phyloP scores from a whole-genome alignment of 805 yeast species.

The Nakazawaea holstii region DNA sequence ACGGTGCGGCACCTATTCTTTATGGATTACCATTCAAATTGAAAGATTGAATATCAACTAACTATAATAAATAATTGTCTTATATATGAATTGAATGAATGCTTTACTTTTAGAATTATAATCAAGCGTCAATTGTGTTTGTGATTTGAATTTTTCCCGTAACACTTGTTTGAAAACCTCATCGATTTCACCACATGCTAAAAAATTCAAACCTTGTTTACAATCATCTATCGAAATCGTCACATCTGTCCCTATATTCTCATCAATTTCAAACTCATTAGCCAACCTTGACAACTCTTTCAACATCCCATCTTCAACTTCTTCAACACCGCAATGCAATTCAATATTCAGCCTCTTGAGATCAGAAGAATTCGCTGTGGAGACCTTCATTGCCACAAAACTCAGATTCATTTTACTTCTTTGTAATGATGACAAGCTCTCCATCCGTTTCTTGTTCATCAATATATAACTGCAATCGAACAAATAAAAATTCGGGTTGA shows the following conservation, averaged over 20 bases:
- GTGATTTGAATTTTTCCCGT: not conserved
- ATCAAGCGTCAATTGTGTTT: not conserved
- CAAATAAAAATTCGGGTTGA: not conserved
- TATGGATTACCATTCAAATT: constrained; percentile 74
- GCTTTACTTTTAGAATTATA: not conserved
- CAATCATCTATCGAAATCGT: not conserved
- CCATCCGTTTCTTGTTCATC: not conserved
- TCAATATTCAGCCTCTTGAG: not conserved
- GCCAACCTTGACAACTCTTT: not conserved
- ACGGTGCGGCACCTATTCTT: constrained; percentile 90
- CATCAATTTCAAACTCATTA: not conserved
- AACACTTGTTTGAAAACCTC: not conserved
- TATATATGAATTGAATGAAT: constrained; percentile 6
- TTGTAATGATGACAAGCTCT: too few species aligned
- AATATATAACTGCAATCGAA: not conserved
- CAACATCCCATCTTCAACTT: not conserved
- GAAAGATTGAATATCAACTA: not conserved
- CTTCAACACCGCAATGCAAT: not conserved
- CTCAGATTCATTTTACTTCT: not conserved
- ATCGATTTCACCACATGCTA: not conserved
- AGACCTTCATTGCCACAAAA: not conserved
- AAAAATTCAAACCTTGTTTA: not conserved
- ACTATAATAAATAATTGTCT: constrained; percentile 2
- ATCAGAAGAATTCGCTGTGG: not conserved
- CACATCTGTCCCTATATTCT: not conserved